Evolutionary conservation across 2,329 filamentous ascomycete genomes (phyloP), one percentile per base, ranked within the genome.

Genomic region (Penicillium sp.): DNA sequence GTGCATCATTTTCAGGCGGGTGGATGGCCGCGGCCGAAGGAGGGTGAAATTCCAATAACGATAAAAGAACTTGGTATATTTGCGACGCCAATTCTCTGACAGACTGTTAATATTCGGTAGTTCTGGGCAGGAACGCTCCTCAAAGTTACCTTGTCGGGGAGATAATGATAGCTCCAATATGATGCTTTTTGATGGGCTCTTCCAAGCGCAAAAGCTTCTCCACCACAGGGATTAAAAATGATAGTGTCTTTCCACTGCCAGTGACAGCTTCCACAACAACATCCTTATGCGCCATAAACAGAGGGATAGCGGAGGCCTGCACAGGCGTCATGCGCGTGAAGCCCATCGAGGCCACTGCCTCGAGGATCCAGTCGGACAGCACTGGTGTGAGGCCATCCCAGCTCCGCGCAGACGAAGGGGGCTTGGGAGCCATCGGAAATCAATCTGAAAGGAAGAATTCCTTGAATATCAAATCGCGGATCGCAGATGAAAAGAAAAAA

Each of bases 261-360:
- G 88, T 95, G 3, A 94, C 88, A 20, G 87, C 87, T 70, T 94
- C 87, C 4, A 95, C 88, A 1, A 95, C 88, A 3, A 94, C 85
- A 64, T 95, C 88, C 57, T 93, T 94, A 61, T 94, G 85, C 35
- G 80, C 82, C 67, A 89, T 81, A 60, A 95, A 92, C 35, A 95
- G 76, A 9, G 88, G 87, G 50, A 95, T 84, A 3, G 86, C 84
- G 42, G 87, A 90, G 30, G 89, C 86, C 67, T 96, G 90, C n/a
- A 95, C 89, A 1, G 90, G 90, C 3, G 89, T 95, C 75, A 92
- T 89, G 61, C 84, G 82, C 47, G 74, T 70, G 64, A 95, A 95
- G 44, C 87, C 86, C 82, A 92, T 90, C 48, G 81, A 79, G 33
- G 80, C 74, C 32, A 93, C 80, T 42, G 87, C 88, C 50, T 93